Evolutionary conservation across 768 basidiomycete genomes (phyloP).

Genomic region (Termitomyces sp.): DNA sequence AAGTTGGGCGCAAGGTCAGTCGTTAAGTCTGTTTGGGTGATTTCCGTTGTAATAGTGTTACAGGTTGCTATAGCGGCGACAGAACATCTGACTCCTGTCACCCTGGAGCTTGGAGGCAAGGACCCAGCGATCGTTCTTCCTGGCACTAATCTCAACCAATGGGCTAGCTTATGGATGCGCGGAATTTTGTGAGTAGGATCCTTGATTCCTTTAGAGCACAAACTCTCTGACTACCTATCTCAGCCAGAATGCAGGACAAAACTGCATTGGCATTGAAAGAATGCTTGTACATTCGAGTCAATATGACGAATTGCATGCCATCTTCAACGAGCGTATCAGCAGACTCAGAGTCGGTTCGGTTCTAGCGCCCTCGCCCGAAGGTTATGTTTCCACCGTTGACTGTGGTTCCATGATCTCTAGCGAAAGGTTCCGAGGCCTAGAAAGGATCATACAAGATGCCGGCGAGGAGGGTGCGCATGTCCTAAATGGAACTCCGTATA

Average conservation of each 20-base stretch:
- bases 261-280: constrained; percentile 96
- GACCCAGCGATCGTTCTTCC: constrained; percentile 92
- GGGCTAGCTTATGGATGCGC: constrained; percentile 82
- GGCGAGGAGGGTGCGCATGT: constrained; percentile 61
- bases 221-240: neutral
- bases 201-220: neutral
- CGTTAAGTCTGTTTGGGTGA: neutral
- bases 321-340: constrained; percentile 59
- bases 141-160: constrained; percentile 76
- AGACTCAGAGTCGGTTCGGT: constrained; percentile 80
- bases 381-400: constrained; percentile 73
- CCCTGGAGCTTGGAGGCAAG: constrained; percentile 93
- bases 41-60: neutral
- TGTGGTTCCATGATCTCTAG: constrained; percentile 84
- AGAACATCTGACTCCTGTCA: constrained; percentile 84
- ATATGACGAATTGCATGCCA: constrained; percentile 70
- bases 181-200: constrained; percentile 75
- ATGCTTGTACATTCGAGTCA: constrained; percentile 80
- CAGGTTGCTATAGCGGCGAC: constrained; percentile 85
- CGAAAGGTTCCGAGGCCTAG: constrained; percentile 66
- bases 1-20: constrained; percentile 68
- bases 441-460: constrained; percentile 68
- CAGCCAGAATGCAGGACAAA: constrained; percentile 93
- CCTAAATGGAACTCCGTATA: constrained; percentile 63
- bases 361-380: constrained; percentile 61